Conservation (phyloP, 768 basidiomycete genomes). For the Trametes villosa region DNA sequence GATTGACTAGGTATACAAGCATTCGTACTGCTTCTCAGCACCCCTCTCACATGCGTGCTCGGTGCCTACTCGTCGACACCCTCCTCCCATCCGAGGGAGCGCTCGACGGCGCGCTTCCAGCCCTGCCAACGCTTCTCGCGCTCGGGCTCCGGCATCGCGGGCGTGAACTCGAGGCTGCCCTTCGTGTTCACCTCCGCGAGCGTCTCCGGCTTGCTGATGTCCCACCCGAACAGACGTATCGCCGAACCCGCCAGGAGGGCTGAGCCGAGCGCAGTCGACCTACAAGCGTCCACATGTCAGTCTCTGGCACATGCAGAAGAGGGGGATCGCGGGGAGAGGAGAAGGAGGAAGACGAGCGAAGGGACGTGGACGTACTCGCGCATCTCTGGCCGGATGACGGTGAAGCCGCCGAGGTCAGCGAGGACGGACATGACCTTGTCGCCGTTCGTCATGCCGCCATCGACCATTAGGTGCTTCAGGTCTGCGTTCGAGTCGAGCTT, state of each 20-base stretch:
- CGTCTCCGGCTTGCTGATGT: constrained; percentile 81
- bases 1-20: constrained; percentile 9
- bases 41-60: background rate
- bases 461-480: constrained; percentile 88
- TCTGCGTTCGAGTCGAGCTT: constrained; percentile 82
- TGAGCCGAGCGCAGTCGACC: constrained; percentile 94
- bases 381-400: constrained; percentile 93
- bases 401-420: constrained; percentile 90
- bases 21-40: background rate
- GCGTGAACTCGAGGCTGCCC: constrained; percentile 72
- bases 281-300: constrained; percentile 34
- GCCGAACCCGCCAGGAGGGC: constrained; percentile 93
- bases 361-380: constrained; percentile 72
- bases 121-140: constrained; percentile 70
- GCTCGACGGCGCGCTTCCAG: constrained; percentile 90
- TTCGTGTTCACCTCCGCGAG: constrained; percentile 86
- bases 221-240: constrained; percentile 89
- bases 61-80: constrained; percentile 24
- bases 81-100: constrained; percentile 81
- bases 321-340: background rate
- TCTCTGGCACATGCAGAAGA: background rate
- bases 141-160: constrained; percentile 54
- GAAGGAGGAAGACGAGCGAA: background rate
- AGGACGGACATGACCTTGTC: constrained; percentile 86
- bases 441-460: constrained; percentile 98